These are phyloP conservation scores for Fusarium nelsonii DNA, from an alignment of 2,329 filamentous ascomycete species.

Conservation along the genomic window DNA sequence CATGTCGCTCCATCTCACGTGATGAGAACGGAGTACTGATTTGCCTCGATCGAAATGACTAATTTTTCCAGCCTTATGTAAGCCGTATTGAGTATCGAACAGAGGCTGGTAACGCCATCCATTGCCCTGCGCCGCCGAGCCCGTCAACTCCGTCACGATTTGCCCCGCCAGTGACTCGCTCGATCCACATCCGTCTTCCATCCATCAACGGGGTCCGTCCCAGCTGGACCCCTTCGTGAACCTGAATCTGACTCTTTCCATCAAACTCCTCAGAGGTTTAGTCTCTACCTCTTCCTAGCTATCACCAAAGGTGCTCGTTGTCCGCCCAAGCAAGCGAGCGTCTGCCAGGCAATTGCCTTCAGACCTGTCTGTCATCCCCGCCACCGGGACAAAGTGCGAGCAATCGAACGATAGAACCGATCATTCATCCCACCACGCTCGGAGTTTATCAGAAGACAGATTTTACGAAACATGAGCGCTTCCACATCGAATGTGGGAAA, in stretches of 20 bases:
- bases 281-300: slow-evolving; percentile 13
- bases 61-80: slow-evolving; percentile 18
- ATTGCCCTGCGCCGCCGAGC: slow-evolving; percentile 31
- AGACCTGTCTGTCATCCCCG: slow-evolving; percentile 9
- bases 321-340: background rate
- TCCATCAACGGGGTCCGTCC: slow-evolving; percentile 54
- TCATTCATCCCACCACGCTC: slow-evolving; percentile 7
- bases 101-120: slow-evolving; percentile 35
- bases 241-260: slow-evolving; percentile 27
- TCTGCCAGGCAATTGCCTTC: background rate
- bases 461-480: slow-evolving; percentile 51
- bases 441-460: background rate
- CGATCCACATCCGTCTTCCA: slow-evolving; percentile 49
- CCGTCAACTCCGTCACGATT: slow-evolving; percentile 51
- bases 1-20: slow-evolving; percentile 15
- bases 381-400: slow-evolving; percentile 9
- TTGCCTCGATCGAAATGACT: slow-evolving; percentile 32
- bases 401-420: slow-evolving; percentile 26
- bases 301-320: background rate
- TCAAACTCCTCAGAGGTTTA: slow-evolving; percentile 12
- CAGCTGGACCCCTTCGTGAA: slow-evolving; percentile 51
- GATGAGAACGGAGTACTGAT: slow-evolving; percentile 2
- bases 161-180: slow-evolving; percentile 56
- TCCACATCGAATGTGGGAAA: slow-evolving; percentile 59
- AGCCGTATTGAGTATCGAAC: background rate